Percentiles rank a stretch among this genome's conserved stretches.
Evolutionary conservation across 495 filamentous ascomycete species (phyloP).

Genomic region (Penicillium riverlandense): DNA sequence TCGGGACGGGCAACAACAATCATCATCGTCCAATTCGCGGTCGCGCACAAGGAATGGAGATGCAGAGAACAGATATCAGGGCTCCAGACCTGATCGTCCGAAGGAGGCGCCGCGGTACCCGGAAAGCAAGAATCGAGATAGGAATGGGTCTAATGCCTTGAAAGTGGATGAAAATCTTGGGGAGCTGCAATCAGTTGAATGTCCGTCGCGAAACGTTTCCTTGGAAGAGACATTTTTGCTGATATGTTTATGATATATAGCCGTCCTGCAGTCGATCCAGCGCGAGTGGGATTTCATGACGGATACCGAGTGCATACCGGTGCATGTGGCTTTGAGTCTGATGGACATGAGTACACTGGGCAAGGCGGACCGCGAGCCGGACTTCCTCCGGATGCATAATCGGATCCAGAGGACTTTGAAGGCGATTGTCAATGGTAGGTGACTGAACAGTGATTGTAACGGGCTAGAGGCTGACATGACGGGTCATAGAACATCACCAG

Average conservation of each 20-base stretch:
- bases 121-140: slow-evolving; percentile 17
- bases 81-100: slow-evolving; percentile 18
- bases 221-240: background rate
- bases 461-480: slow-evolving; percentile 1
- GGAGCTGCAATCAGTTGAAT: slow-evolving; percentile 35
- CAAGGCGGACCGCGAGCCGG: slow-evolving; percentile 74
- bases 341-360: slow-evolving; percentile 92
- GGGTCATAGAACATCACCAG: slow-evolving; percentile 76
- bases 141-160: slow-evolving; percentile 8
- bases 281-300: slow-evolving; percentile 89
- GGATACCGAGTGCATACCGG: slow-evolving; percentile 77
- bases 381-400: slow-evolving; percentile 73
- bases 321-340: slow-evolving; percentile 86
- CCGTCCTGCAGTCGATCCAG: slow-evolving; percentile 66
- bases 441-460: background rate
- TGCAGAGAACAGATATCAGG: slow-evolving; percentile 17
- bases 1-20: slow-evolving; percentile 25
- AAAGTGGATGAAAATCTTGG: slow-evolving; percentile 4
- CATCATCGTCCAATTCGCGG: slow-evolving; percentile 23
- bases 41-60: slow-evolving; percentile 31
- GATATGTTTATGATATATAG: slow-evolving; percentile 18
- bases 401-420: slow-evolving; percentile 87
- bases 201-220: slow-evolving; percentile 13
- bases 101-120: slow-evolving; percentile 16
- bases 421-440: slow-evolving; percentile 76